phyloP scores from a whole-genome alignment of 2,329 filamentous ascomycete species.

The Epichloe brachyelytri region DNA sequence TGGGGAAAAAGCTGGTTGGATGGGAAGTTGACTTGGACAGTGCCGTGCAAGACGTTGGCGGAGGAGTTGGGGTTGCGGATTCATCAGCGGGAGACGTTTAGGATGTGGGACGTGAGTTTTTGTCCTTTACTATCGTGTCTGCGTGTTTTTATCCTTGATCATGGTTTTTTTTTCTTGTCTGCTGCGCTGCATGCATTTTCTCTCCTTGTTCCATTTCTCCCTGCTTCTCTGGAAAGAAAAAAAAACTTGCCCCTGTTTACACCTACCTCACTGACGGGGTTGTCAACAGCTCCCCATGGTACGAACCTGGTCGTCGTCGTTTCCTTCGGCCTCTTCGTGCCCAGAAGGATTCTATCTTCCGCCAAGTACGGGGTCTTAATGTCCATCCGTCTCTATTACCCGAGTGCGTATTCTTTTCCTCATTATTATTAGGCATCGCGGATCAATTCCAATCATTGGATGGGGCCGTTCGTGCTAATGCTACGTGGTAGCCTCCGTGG shows the following conservation, averaged over 20 bases:
- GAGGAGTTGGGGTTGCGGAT: conserved; percentile 49
- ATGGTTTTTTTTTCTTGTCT: not conserved
- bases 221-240: not conserved
- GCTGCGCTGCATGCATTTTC: no score
- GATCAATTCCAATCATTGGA: no score
- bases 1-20: no score
- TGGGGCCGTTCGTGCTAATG: not conserved
- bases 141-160: not conserved
- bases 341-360: conserved; percentile 54
- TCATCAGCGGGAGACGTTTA: conserved; percentile 72
- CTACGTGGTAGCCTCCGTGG: conserved; percentile 54
- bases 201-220: not conserved
- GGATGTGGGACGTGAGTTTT: conserved; percentile 56
- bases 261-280: not conserved
- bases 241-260: not conserved
- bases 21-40: conserved; percentile 26
- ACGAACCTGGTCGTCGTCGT: conserved; percentile 81
- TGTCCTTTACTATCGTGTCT: not conserved
- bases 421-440: no score
- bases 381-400: conserved; percentile 86
- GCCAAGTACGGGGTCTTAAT: conserved; percentile 82
- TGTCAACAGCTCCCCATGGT: conserved; percentile 34
- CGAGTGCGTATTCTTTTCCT: conserved; percentile 38
- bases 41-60: conserved; percentile 60
- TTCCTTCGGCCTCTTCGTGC: conserved; percentile 87